A percentile compares a stretch with the other conserved stretches of the same genome.
Evolutionary conservation across 495 filamentous ascomycete genomes (phyloP).

Genomic region (Penicillium desertorum): DNA sequence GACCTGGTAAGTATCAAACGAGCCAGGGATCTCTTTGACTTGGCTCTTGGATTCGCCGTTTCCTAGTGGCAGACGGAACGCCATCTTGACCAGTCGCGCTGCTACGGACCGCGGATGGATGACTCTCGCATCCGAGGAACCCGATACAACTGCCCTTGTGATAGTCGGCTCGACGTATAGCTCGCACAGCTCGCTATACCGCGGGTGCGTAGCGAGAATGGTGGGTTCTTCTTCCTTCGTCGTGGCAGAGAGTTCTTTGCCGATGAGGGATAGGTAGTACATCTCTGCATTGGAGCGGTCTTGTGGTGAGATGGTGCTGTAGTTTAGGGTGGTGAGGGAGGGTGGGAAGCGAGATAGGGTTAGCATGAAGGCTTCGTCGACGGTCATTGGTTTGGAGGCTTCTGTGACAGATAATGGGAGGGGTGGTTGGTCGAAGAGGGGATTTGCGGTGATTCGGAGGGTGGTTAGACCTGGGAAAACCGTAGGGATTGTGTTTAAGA

Average conservation of each 20-base stretch:
- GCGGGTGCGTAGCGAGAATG: conserved; percentile 60
- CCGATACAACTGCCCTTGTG: conserved; percentile 30
- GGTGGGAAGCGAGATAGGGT: conserved; percentile 71
- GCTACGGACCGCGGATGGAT: conserved; percentile 68
- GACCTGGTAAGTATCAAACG: conserved; percentile 75
- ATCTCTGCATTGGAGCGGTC: conserved; percentile 86
- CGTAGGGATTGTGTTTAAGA: conserved; percentile 62
- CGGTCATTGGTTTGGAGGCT: conserved; percentile 45
- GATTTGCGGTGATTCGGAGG: conserved; percentile 81
- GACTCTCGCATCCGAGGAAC: conserved; percentile 28
- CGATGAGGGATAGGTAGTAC: conserved; percentile 85
- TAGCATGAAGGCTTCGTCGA: conserved; percentile 82
- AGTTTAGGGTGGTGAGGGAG: conserved; percentile 70
- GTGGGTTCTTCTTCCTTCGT: conserved; percentile 52
- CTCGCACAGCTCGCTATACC: conserved; percentile 72
- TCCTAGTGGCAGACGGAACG: conserved; percentile 47
- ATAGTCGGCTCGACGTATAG: conserved; percentile 66
- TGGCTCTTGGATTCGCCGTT: conserved; percentile 10
- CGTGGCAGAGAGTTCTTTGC: conserved; percentile 63
- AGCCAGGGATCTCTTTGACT: conserved; percentile 65
- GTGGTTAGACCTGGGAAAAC: conserved; percentile 64
- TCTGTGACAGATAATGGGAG: conserved; percentile 38
- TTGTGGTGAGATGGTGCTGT: conserved; percentile 63
- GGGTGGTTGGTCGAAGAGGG: conserved; percentile 65
- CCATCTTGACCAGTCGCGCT: conserved; percentile 65